Base-by-base conservation (phyloP, 345 rosid genomes). In the Hevea brasiliensis region DNA sequence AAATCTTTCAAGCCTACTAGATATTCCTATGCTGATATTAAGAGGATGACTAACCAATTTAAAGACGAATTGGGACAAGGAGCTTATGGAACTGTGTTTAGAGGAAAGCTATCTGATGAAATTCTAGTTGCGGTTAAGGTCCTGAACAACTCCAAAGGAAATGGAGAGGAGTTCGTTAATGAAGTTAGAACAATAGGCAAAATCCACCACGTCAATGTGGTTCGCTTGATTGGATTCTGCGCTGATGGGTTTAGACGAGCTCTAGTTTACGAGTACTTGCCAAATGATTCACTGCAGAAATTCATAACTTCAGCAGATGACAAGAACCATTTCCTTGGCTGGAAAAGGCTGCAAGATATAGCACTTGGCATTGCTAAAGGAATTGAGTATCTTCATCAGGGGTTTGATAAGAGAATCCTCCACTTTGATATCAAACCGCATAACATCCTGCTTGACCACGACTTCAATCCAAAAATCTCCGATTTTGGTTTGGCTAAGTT, bases 301-400 rank as follows among this genome's bases (percentile, higher is more conserved):
- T 70, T 21, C 37, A 41, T 72, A 11, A 60, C 41, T 56, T 61
- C 74, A 48, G 41, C 17, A 18, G n/a, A 55, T 0, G 56, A 21
- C 6, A 29, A 42, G 0, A 20, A 21, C 11, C 29, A 13, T 44
- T 18, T 4, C 4, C 62, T 73, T 41, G 70, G 76, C 2, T 73
- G 77, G 77, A 29, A 56, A 44, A 74, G 44, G 57, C 63, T 74
- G 17, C 65, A 65, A 56, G 77, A 74, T 20, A 74, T 66, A 29
- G 57, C 77, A 66, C 47, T 74, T 27, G 77, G 77, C n/a, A 45
- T 74, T n/a, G 77, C 77, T 5, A 74, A 66, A 42, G 77, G 77
- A n/a, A 74, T 74, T 2, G 72, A 74, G 37, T 74, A 74, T 23
- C 77, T 74, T 56, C 72, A 74, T 32, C 77, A 74, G 21, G 77